Base-by-base conservation (phyloP, 768 basidiomycete species). In the Symmetrospora coprosmae region DNA sequence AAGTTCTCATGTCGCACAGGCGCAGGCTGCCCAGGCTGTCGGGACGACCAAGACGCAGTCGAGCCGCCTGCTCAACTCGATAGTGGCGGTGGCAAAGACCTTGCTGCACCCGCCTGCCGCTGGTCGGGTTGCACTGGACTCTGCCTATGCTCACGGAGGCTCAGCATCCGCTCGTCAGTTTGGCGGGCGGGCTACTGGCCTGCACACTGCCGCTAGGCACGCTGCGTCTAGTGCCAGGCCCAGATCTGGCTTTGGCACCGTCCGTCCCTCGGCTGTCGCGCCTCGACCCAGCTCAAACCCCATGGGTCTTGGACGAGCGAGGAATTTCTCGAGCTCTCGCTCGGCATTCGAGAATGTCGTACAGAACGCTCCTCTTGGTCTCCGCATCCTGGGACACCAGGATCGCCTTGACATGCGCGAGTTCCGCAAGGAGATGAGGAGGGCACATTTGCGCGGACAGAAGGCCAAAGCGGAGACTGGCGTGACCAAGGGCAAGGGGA, bases 331-430 rank as follows among this genome's bases (percentile, higher is more conserved):
- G 3, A 58, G 55, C 41, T 31, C 55, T 30, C 27, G 43, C 13
- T 30, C 55, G 17, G 43, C 46, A 11, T 58, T 58, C 37, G 31
- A 58, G 55, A 58, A 58, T 27, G 55, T 58, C 3, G 55, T 58
- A 8, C 39, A 58, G 40, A 58, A 58, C 25, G 55, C 55, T 13
- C 55, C 55, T n/a, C 23, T 58, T 11, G 55, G 55, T 33, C 11
- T 58, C 6, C 38, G 55, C 28, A 34, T 58, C 27, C 43, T 58
- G 25, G 55, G 55, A 33, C 41, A 58, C 28, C 27, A 31, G 17
- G 55, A 58, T n/a, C 28, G 8, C 23, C 55, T 58, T 5, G 55
- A 58, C 14, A 46, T 58, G 40, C 55, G 55, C 21, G 14, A 7
- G 23, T 33, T 58, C 41, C 27, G 34, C 19, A 40, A 43, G 17